Evolutionary conservation across 1,284 basidiomycete genomes (phyloP), one percentile per base, ranked within the genome.

Genomic region (Sphagnurus paluster): DNA sequence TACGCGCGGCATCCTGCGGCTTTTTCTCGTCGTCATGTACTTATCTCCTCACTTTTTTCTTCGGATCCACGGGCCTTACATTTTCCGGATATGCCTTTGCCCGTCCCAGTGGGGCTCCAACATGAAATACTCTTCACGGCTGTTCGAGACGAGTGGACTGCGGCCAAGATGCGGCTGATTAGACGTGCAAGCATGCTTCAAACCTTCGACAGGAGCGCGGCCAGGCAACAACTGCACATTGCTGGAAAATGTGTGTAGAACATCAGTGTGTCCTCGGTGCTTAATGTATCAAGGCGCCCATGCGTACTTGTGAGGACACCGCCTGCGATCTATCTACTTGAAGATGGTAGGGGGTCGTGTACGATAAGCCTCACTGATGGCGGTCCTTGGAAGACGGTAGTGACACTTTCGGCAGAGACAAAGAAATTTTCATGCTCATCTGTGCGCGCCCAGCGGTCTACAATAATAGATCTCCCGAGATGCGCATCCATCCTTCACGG

Each of bases 121-220:
- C 20, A 37, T 7, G 19, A 25, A 16, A 11, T 14, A 29, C 21
- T 19, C 16, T 11, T 42, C n/a, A n/a, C n/a, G n/a, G n/a, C n/a
- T n/a, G n/a, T n/a, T n/a, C n/a, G n/a, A n/a, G 32, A 4, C 4
- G n/a, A 34, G 11, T 14, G 32, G 17, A 23, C 25, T n/a, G 21
- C 21, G 23, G 37, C 8, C 44, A 16, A 23, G 28, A 32, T 44
- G 42, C 23, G 41, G 32, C 39, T 41, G 39, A 41, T 41, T n/a
- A n/a, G n/a, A n/a, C n/a, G 29, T 21, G 32, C 25, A 32, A 20
- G 39, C 26, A 30, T 41, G 24, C 35, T 44, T 44, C 42, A 28
- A 26, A 14, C 34, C 26, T 44, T 44, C 42, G 35, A 44, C 19
- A 21, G 28, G 16, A 16, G 10, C 28, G 10, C 17, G 26, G 38